A percentile compares a stretch with the other conserved stretches of the same genome.
Evolutionary conservation across 441 rosid species (phyloP).

Genomic region (Erysimum cheiri): DNA sequence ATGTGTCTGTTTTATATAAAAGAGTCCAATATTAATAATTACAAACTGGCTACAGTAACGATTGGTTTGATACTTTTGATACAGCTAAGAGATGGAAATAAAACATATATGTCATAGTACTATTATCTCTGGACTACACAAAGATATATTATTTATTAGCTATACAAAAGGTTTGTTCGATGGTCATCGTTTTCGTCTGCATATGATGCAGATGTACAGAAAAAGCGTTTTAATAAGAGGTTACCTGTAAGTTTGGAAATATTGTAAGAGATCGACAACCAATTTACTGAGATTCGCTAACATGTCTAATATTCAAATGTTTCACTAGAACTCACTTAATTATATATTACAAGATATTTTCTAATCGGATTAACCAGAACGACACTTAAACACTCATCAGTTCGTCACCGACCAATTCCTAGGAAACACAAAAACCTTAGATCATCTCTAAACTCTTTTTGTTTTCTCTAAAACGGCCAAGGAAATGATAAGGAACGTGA

Average conservation of each 20-base stretch:
- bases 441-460: neutral
- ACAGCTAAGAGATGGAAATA: constrained; percentile 8
- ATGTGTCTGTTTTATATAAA: constrained; percentile 9
- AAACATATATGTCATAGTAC: constrained; percentile 20
- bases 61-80: constrained; percentile 15
- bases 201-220: neutral
- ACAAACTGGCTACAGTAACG: constrained; percentile 20
- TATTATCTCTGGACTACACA: constrained; percentile 1
- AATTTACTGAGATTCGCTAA: neutral
- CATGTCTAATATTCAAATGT: neutral
- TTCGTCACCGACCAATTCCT: neutral
- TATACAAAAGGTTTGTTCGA: neutral
- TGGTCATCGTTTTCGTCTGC: neutral
- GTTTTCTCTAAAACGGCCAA: neutral
- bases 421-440: neutral
- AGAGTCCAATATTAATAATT: constrained; percentile 18
- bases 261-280: neutral
- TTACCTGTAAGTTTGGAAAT: neutral
- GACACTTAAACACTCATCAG: neutral
- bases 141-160: neutral
- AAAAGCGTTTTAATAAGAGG: neutral
- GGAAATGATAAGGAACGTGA: neutral
- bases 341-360: neutral
- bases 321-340: neutral
- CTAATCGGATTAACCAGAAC: neutral